Conservation (phyloP, 208 protist genomes). For the Crithidia sp. region DNA sequence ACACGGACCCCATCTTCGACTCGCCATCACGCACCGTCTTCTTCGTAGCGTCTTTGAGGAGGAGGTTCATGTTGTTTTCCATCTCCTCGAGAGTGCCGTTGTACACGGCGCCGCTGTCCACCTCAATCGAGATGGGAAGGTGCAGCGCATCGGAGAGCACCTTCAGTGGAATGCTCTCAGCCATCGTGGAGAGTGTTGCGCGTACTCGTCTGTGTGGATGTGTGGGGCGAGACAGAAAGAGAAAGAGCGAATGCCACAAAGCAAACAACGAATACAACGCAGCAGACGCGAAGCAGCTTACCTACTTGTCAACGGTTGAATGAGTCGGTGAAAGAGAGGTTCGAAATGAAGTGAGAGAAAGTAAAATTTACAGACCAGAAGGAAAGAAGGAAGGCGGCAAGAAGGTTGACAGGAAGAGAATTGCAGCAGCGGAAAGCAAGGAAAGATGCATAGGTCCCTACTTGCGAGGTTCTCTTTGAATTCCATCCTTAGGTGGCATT, state of each 20-base stretch:
- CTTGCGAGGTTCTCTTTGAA: no score
- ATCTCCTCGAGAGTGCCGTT: conserved; percentile 84
- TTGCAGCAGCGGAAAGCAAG: no score
- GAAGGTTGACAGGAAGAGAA: no score
- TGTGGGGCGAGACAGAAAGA: neutral
- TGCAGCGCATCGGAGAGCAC: conserved; percentile 93
- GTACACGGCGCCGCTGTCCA: conserved; percentile 92
- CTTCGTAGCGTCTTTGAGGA: conserved; percentile 82
- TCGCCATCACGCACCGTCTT: conserved; percentile 68
- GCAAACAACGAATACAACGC: no score
- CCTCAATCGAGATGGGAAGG: conserved; percentile 90
- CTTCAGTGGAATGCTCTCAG: conserved; percentile 90
- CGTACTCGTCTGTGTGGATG: neutral
- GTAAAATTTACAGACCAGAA: no score
- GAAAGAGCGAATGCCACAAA: neutral
- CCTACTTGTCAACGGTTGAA: no score
- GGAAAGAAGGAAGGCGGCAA: no score
- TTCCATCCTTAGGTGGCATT: no score
- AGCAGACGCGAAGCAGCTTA: no score
- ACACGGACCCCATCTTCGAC: conserved; percentile 72
- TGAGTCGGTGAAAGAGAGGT: no score
- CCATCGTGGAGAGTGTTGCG: conserved; percentile 20
- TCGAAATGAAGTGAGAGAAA: no score
- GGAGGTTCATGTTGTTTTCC: conserved; percentile 94
- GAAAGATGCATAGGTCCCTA: no score